These are phyloP conservation scores for Collybia sp. DNA, from an alignment of 768 basidiomycete species.

Conservation along the genomic window DNA sequence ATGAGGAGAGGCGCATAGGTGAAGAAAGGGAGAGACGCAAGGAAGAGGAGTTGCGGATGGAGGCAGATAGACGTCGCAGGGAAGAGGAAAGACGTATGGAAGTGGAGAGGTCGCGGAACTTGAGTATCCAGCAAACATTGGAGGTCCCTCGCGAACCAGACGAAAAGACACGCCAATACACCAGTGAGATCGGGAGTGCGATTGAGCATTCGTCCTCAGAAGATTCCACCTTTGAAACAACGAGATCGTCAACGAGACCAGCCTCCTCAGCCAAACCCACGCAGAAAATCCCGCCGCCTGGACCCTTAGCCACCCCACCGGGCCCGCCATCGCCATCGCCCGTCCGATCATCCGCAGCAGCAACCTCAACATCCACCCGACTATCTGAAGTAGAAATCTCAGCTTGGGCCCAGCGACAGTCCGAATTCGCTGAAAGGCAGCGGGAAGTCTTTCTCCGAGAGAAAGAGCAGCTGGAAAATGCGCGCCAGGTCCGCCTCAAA, in stretches of 20 bases:
- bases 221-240: too few species aligned
- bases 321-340: too few species aligned
- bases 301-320: too few species aligned
- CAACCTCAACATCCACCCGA: too few species aligned
- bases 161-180: constrained; percentile 1
- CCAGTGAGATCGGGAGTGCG: neutral
- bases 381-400: constrained; percentile 5
- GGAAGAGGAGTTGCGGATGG: neutral
- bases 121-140: neutral
- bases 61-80: neutral
- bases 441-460: constrained; percentile 67
- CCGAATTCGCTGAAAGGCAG: constrained; percentile 57
- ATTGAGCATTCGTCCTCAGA: neutral
- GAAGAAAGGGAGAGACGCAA: neutral
- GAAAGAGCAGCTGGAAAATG: constrained; percentile 49
- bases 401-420: constrained; percentile 60
- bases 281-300: too few species aligned
- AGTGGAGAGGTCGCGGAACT: neutral
- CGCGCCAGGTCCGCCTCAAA: constrained; percentile 23
- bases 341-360: too few species aligned
- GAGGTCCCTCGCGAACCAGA: neutral
- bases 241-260: too few species aligned
- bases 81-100: neutral
- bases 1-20: constrained; percentile 1
- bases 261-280: too few species aligned